Conservation (phyloP, 2,329 filamentous ascomycete species). For the Colletotrichum plurivorum region DNA sequence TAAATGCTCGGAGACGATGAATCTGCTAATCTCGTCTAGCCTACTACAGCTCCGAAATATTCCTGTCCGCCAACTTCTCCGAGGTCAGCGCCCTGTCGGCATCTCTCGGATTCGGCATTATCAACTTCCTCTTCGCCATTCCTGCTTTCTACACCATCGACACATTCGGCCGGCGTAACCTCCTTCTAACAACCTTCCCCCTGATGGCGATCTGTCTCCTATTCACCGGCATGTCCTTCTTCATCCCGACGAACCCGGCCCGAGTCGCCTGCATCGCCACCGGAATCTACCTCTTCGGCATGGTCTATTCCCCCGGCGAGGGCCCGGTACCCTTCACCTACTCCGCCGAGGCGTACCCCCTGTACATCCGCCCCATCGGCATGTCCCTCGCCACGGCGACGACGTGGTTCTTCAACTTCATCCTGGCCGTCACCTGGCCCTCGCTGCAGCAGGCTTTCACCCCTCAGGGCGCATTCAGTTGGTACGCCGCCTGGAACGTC, state of each 20-base stretch:
- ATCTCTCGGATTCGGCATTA: constrained; percentile 69
- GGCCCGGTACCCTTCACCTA: constrained; percentile 73
- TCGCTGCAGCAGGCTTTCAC: constrained; percentile 43
- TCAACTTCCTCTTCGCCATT: constrained; percentile 72
- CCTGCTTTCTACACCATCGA: constrained; percentile 72
- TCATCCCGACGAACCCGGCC: constrained; percentile 47
- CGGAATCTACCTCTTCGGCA: constrained; percentile 57
- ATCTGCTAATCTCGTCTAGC: constrained; percentile 52
- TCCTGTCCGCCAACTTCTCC: constrained; percentile 55
- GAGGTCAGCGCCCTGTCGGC: constrained; percentile 62
- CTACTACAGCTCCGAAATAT: constrained; percentile 67
- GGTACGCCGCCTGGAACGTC: constrained; percentile 55
- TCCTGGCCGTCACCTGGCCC: constrained; percentile 54
- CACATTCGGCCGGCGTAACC: constrained; percentile 68
- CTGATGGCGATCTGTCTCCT: constrained; percentile 69
- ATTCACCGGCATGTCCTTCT: constrained; percentile 66
- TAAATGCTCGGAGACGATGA: background rate
- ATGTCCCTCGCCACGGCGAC: constrained; percentile 61
- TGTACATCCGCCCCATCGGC: constrained; percentile 68
- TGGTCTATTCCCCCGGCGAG: constrained; percentile 64
- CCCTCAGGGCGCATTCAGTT: constrained; percentile 54
- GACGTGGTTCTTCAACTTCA: constrained; percentile 57
- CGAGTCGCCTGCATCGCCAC: constrained; percentile 52
- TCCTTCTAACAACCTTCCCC: constrained; percentile 71
- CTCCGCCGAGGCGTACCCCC: constrained; percentile 70